Evolutionary conservation across 148 eudicot species (phyloP), one percentile per base, ranked within the genome.

Genomic region (Tetragonia tetragonoides): DNA sequence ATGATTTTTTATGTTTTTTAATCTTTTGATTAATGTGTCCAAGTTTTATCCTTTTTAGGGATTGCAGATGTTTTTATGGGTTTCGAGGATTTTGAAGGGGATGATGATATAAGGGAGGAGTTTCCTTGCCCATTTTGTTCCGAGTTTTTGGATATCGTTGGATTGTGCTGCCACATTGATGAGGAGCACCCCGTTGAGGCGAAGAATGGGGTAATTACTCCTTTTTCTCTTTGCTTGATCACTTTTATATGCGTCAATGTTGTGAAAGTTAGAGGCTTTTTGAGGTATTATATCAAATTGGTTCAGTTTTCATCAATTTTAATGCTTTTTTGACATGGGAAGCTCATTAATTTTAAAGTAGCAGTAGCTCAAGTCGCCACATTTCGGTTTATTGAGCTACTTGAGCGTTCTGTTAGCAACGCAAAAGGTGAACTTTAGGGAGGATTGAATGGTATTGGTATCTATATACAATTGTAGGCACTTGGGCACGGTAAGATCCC

Each of bases 41-140:
- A 28, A 28, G 34, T 28, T 28, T 28, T 28, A 28, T 28, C 34
- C 34, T 39, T 24, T 53, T 75, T 72, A n/a, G 68, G 63, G 79
- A 54, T 80, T 78, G 83, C 87, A 85, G 99, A 95, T 86, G 81
- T 91, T 83, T 87, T 91, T 54, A 79, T 89, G 91, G 98, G 95
- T 38, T 92, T 92, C 69, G 97, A 95, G 82, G 99, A 91, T 63
- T 77, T 91, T 65, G 99, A 95, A 16, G 88, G 85, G 42, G 96
- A 92, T 78, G 99, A 93, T 84, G 96, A 93, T 83, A 87, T 91
- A 73, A 87, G 89, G 80, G 96, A 93, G 89, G 99, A 92, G 87
- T 91, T 85, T 76, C 90, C 91, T 0, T 95, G 99, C 85, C 97
- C 96, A 1, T 95, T 91, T 81, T 95, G 97, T 81, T 76, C 89